A percentile compares a stretch with the other conserved stretches of the same genome.
These are phyloP conservation scores for Starmerella apis DNA, from an alignment of 805 yeast species.

Conservation along the genomic window DNA sequence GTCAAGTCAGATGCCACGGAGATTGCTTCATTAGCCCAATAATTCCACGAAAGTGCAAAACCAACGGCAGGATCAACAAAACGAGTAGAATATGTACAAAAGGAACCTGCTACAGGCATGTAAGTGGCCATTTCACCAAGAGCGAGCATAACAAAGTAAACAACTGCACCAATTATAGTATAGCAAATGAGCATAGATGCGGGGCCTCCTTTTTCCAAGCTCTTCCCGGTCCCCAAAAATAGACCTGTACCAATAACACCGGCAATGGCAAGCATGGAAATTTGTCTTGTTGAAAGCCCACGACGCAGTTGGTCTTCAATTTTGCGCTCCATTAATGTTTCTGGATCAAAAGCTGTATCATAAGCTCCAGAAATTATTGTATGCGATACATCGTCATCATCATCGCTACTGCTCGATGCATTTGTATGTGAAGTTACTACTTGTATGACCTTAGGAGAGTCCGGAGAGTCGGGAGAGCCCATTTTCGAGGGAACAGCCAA, in stretches of 20 bases:
- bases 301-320: conserved; percentile 24
- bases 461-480: neutral
- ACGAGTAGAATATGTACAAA: conserved; percentile 41
- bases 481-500: neutral
- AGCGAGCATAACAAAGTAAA: conserved; percentile 35
- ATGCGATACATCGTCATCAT: no score
- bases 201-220: conserved; percentile 44
- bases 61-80: conserved; percentile 45
- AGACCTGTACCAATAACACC: conserved; percentile 69
- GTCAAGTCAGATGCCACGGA: conserved; percentile 42
- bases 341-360: neutral
- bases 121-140: conserved; percentile 50
- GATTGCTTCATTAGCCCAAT: conserved; percentile 45
- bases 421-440: neutral
- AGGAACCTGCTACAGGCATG: conserved; percentile 46
- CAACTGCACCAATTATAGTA: conserved; percentile 36
- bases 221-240: conserved; percentile 42
- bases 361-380: no score
- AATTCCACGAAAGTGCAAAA: conserved; percentile 42
- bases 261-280: conserved; percentile 63
- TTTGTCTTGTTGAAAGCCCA: conserved; percentile 36
- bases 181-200: conserved; percentile 44
- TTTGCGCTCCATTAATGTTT: neutral
- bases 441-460: neutral
- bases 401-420: neutral